Base-by-base conservation (phyloP, 2,329 filamentous ascomycete genomes). In the Cladorrhinum sp. region DNA sequence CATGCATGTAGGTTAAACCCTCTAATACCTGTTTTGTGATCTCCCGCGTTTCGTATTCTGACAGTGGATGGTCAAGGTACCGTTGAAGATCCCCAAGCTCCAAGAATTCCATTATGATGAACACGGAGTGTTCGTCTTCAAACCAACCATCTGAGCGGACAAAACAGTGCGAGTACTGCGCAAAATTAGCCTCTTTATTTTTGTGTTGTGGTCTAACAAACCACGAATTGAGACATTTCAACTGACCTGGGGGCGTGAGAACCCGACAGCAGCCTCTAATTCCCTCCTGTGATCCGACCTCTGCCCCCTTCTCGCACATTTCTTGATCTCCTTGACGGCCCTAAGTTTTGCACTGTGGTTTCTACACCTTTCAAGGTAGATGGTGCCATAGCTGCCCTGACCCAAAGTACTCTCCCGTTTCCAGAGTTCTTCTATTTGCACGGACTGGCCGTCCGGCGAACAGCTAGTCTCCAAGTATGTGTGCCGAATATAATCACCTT, bases 41-140 rank as follows among this genome's bases (percentile, higher is more conserved):
- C 6, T 49, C 21, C 4, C 56, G 55, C 2, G 64, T 60, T 16
- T 65, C 59, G 3, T 10, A 6, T 49, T 68, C 66, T 5, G 58
- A 21, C 16, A 66, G 8, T 2, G 62, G 62, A 16, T 3, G 30
- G 24, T 8, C 65, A 24, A 52, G 65, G 50, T 9, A 60, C 16
- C 18, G 20, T 33, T 60, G 52, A 2, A 71, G 58, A 20, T 71
- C 65, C 2, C 69, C 67, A n/a, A 62, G 39, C 28, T 55, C 55
- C 4, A 68, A 36, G 52, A 68, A 68, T 50, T 71, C 68, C 68
- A 71, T 70, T 14, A 63, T 48, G 21, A 71, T 64, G 51, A 60
- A 68, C 1, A 68, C 58, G 1, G 58, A 59, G 3, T 60, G 49
- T 1, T 46, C 33, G 16, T 59, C 48, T 30, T 67, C 59, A 55